Evolutionary conservation across 2,329 filamentous ascomycete genomes (phyloP).

Genomic region (Keithomyces neogunnii): DNA sequence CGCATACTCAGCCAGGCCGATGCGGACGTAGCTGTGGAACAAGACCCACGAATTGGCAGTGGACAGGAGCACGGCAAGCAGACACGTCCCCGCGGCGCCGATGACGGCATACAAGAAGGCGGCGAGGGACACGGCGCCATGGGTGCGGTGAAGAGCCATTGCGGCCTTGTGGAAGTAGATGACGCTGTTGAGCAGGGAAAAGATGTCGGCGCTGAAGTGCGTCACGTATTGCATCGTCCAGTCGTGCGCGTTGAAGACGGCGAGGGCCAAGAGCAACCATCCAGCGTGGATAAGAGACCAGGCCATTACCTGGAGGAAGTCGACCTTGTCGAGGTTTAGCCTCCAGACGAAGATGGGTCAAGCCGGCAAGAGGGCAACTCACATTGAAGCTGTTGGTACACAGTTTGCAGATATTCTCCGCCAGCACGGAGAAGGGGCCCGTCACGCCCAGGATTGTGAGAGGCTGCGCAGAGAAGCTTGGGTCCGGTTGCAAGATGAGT

Average conservation of each 20-base stretch:
- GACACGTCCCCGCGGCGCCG: slow-evolving; percentile 53
- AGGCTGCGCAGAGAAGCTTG: slow-evolving; percentile 48
- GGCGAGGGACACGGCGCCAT: slow-evolving; percentile 46
- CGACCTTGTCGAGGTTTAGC: slow-evolving; percentile 28
- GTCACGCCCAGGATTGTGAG: slow-evolving; percentile 59
- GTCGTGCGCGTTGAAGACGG: slow-evolving; percentile 59
- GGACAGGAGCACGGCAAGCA: slow-evolving; percentile 52
- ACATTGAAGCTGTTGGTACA: slow-evolving; percentile 47
- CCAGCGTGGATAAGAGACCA: slow-evolving; percentile 58
- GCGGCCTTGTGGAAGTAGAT: slow-evolving; percentile 63
- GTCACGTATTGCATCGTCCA: slow-evolving; percentile 66
- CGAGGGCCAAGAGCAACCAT: slow-evolving; percentile 57
- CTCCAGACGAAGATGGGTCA: background rate
- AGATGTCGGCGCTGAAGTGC: slow-evolving; percentile 58
- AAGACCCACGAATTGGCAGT: slow-evolving; percentile 53
- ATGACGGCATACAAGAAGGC: slow-evolving; percentile 59
- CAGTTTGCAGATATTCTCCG: slow-evolving; percentile 55
- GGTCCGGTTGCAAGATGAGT: background rate
- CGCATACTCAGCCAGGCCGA: slow-evolving; percentile 55
- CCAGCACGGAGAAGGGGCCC: slow-evolving; percentile 58
- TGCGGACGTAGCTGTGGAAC: slow-evolving; percentile 52
- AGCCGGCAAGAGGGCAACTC: slow-evolving; percentile 9
- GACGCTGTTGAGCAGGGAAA: slow-evolving; percentile 57
- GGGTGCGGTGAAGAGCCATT: slow-evolving; percentile 53
- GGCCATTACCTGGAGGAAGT: slow-evolving; percentile 59